Conservation (phyloP, 768 basidiomycete species). For the Mycena rebaudengoi region DNA sequence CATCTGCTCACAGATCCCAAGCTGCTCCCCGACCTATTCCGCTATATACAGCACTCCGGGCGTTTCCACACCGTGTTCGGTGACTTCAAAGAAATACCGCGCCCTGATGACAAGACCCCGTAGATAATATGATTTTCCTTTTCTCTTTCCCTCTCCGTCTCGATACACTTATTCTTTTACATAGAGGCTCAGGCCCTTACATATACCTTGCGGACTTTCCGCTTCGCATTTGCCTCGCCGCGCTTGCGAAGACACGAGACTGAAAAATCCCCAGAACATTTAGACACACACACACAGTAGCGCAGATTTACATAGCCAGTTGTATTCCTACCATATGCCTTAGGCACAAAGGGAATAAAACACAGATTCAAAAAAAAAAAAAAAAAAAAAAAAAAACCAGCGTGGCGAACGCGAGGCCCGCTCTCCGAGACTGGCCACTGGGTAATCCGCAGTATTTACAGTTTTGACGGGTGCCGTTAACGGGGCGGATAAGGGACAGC, state of each 20-base stretch:
- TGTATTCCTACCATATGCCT: slow-evolving; percentile 8
- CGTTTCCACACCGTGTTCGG: not conserved
- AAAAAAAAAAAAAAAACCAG: no score
- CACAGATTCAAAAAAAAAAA: not conserved
- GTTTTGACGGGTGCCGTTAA: no score
- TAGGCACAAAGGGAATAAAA: slow-evolving; percentile 6
- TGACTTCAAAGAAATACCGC: not conserved
- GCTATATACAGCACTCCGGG: not conserved
- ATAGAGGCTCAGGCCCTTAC: no score
- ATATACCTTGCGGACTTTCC: not conserved
- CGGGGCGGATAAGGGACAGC: no score
- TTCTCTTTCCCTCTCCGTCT: no score
- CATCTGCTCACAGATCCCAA: not conserved
- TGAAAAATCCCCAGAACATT: not conserved
- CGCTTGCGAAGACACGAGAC: not conserved
- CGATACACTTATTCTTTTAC: no score
- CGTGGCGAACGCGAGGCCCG: no score
- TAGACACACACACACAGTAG: not conserved
- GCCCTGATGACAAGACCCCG: not conserved
- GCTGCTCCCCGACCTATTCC: not conserved
- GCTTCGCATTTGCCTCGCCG: no score
- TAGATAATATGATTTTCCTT: not conserved
- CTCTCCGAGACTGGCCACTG: no score
- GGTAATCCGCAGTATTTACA: no score
- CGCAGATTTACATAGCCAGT: not conserved